Evolutionary conservation across 805 yeast genomes (phyloP).

Genomic region (Deakozyma indianensis): DNA sequence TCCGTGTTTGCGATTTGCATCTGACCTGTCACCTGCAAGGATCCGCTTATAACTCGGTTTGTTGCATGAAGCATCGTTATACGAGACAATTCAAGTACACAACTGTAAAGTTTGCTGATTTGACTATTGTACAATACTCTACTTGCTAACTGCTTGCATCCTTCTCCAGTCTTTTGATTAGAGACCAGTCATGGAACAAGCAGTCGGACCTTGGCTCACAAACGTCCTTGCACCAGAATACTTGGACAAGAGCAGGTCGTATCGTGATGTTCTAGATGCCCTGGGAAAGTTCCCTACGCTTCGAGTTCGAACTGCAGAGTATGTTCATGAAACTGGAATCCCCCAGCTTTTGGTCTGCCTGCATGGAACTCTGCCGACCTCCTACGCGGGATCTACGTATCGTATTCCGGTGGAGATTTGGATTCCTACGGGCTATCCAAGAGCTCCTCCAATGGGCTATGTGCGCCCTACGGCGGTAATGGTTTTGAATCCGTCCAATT

Average conservation of each 20-base stretch:
- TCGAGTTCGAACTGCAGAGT: conserved; percentile 55
- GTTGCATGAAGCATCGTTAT: too few species aligned
- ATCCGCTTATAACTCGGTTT: too few species aligned
- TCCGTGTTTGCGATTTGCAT: too few species aligned
- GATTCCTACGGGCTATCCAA: conserved; percentile 64
- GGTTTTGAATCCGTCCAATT: conserved; percentile 43
- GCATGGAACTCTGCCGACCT: conserved; percentile 38
- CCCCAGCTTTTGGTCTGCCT: conserved; percentile 48
- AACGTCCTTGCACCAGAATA: conserved; percentile 47
- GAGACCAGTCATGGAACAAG: conserved; percentile 27
- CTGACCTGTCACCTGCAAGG: too few species aligned
- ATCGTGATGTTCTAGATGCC: conserved; percentile 45
- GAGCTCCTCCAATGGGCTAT: conserved; percentile 49
- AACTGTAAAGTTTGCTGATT: too few species aligned
- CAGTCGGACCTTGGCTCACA: conserved; percentile 43
- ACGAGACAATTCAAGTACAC: too few species aligned
- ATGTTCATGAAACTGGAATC: conserved; percentile 41
- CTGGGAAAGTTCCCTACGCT: conserved; percentile 39
- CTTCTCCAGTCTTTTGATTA: too few species aligned
- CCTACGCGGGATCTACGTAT: conserved; percentile 18
- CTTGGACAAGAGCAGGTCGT: conserved; percentile 38
- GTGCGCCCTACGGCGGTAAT: conserved; percentile 39
- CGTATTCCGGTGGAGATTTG: conserved; percentile 56
- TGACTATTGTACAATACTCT: too few species aligned
- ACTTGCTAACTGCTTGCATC: too few species aligned